These are phyloP conservation scores for Neckera pumila DNA, from an alignment of 225 moss, liverwort and hornwort species.

Conservation along the genomic window DNA sequence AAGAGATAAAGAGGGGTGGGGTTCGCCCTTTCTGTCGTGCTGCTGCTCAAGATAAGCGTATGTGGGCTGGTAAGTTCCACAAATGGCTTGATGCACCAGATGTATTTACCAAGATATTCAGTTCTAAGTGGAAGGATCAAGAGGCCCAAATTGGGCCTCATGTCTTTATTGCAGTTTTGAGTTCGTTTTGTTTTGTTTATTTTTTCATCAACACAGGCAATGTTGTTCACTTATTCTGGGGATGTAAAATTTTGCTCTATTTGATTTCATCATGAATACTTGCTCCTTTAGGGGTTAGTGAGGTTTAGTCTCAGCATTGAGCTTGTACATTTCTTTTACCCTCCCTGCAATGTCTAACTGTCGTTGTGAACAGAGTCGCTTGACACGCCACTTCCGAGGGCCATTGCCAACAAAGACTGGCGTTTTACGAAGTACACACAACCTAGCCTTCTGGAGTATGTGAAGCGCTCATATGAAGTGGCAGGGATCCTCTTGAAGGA, in stretches of 20 bases:
- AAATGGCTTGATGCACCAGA: background rate
- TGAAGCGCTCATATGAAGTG: constrained; percentile 55
- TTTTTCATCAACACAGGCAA: background rate
- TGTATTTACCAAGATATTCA: background rate
- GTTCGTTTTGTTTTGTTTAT: background rate
- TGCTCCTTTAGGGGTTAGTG: background rate
- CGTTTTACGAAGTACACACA: constrained; percentile 67
- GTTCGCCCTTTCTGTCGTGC: constrained; percentile 81
- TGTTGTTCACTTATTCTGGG: background rate
- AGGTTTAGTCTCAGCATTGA: background rate
- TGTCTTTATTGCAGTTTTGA: background rate
- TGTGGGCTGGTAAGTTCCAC: constrained; percentile 74
- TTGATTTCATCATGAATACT: background rate
- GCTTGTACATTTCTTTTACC: background rate
- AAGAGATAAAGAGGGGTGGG: constrained; percentile 46
- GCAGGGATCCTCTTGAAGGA: constrained; percentile 46
- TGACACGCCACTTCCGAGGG: constrained; percentile 42
- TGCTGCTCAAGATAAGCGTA: constrained; percentile 46
- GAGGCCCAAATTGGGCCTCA: too few relatives aligned
- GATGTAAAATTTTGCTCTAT: background rate
- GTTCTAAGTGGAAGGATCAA: background rate
- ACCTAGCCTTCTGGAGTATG: constrained; percentile 24
- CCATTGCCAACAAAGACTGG: constrained; percentile 74
- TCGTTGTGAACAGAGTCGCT: constrained; percentile 49
- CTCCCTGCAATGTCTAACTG: background rate